phyloP scores from a whole-genome alignment of 352 stramenopile species.

The Albugo laibachii region DNA sequence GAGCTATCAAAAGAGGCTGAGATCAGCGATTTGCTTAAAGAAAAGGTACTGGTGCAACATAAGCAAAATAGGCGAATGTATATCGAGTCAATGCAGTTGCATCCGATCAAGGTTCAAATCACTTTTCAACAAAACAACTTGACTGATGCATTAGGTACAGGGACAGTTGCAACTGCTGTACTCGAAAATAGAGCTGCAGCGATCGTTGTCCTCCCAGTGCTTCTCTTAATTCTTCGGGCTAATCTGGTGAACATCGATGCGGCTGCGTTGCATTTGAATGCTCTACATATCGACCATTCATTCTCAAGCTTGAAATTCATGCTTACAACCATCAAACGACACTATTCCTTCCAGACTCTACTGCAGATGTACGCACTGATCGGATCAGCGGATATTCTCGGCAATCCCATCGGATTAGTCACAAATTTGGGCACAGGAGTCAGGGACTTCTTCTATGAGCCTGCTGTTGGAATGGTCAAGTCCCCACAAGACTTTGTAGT shows the following conservation, averaged over 20 bases:
- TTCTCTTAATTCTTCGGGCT: conserved; percentile 38
- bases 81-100: conserved; percentile 67
- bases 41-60: conserved; percentile 2
- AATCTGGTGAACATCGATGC: conserved; percentile 62
- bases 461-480: conserved; percentile 67
- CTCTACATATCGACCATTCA: conserved; percentile 59
- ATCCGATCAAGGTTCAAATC: conserved; percentile 58
- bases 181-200: conserved; percentile 7
- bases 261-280: conserved; percentile 59
- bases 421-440: conserved; percentile 74
- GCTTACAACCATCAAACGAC: conserved; percentile 50
- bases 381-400: conserved; percentile 61
- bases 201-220: conserved; percentile 25
- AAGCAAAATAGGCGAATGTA: conserved; percentile 43
- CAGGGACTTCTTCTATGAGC: conserved; percentile 85
- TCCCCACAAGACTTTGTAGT: conserved; percentile 76
- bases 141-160: conserved; percentile 18
- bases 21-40: too few relatives aligned
- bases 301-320: conserved; percentile 56
- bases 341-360: conserved; percentile 63
- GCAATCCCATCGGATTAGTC: conserved; percentile 79
- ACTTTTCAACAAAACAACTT: conserved; percentile 51
- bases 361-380: conserved; percentile 64
- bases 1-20: conserved; percentile 3
- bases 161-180: too few relatives aligned